These are phyloP conservation scores for Colletotrichum destructivum DNA, from an alignment of 2,329 filamentous ascomycete species.

Conservation along the genomic window DNA sequence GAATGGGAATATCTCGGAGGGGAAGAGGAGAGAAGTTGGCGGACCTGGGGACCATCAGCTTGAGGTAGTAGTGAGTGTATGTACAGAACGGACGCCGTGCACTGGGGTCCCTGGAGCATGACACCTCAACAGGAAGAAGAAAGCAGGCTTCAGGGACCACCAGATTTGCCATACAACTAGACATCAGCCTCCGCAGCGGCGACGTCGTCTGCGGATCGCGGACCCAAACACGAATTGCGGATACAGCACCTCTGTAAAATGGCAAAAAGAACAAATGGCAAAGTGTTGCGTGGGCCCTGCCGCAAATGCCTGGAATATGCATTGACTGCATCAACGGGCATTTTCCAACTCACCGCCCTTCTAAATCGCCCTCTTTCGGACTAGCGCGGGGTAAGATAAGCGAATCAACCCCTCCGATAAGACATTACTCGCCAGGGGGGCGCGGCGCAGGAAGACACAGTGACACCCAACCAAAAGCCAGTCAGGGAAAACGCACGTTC, in stretches of 20 bases:
- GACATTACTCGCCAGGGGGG: conserved; percentile 43
- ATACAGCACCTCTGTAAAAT: neutral
- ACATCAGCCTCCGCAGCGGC: neutral
- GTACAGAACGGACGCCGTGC: neutral
- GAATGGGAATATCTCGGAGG: conserved; percentile 36
- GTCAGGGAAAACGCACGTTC: conserved; percentile 16
- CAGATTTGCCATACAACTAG: too few species aligned
- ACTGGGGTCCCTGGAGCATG: neutral
- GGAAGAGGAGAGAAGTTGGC: too few species aligned
- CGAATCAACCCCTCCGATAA: conserved; percentile 46
- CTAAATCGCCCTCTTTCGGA: conserved; percentile 33
- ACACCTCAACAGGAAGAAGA: neutral
- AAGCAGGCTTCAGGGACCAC: neutral
- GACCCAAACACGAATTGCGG: too few species aligned
- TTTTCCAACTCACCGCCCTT: conserved; percentile 49
- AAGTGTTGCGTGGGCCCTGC: conserved; percentile 15
- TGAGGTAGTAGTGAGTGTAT: neutral
- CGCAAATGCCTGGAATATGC: conserved; percentile 8
- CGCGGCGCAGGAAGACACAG: neutral
- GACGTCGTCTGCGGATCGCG: neutral
- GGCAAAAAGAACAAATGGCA: conserved; percentile 24
- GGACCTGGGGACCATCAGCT: neutral
- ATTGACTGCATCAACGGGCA: conserved; percentile 44
- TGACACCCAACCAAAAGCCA: conserved; percentile 15
- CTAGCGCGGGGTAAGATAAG: conserved; percentile 46